Evolutionary conservation across 2,329 filamentous ascomycete species (phyloP), one percentile per base, ranked within the genome.

Genomic region (Bertia moriformis): DNA sequence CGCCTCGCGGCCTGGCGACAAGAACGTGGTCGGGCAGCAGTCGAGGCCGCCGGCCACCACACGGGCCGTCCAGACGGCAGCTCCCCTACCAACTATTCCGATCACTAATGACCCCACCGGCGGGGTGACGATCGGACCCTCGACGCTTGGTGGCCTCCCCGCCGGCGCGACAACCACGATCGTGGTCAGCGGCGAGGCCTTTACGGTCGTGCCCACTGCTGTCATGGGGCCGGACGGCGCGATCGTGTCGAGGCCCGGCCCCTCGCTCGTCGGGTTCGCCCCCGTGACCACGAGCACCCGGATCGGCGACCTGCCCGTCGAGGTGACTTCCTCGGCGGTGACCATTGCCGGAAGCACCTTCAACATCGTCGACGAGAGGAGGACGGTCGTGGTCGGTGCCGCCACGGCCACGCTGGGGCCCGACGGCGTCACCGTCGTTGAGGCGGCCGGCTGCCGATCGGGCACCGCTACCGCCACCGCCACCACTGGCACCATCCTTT

Each of bases 131-230:
- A n/a, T n/a, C n/a, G n/a, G n/a, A n/a, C n/a, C n/a, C n/a, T n/a
- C n/a, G n/a, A n/a, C n/a, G n/a, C n/a, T n/a, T n/a, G n/a, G n/a
- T n/a, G n/a, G n/a, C n/a, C n/a, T n/a, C n/a, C n/a, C n/a, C n/a
- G n/a, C n/a, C n/a, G n/a, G n/a, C n/a, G n/a, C 60, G 0, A 61
- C 54, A 12, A 62, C 57, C 2, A n/a, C n/a, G 12, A 61, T 70
- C 4, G 58, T 59, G 2, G 56, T 68, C 3, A 51, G 51, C 19
- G 54, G 49, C 17, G 56, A 60, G 10, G 59, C 56, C 1, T 72
- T 72, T 42, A 64, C 62, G 14, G 67, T 73, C 37, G 49, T 60
- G 18, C 67, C 69, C 4, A 64, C 57, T 4, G 54, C 56, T 24
- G 55, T 71, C 2, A 43, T 64, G 17, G 67, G 65, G 4, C 57